Conservation (phyloP, 805 yeast species). For the Saccharomyces paradoxus region DNA sequence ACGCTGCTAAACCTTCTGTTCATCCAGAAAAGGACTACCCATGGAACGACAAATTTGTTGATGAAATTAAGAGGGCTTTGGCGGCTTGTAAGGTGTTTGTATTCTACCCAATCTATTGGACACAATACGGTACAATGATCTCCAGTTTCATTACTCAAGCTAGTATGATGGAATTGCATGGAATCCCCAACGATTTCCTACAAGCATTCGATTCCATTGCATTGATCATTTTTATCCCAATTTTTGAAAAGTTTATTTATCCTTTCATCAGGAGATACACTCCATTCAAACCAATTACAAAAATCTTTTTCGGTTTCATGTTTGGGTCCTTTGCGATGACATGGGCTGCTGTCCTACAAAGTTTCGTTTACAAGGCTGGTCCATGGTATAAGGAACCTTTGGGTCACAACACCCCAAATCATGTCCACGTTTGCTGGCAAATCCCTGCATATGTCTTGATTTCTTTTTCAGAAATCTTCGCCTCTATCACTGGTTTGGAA, state of each 20-base stretch:
- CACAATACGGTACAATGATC: constrained; percentile 64
- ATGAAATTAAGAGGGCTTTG: constrained; percentile 58
- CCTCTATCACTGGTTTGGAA: constrained; percentile 74
- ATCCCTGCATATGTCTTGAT: constrained; percentile 58
- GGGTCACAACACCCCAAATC: constrained; percentile 28
- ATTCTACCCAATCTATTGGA: constrained; percentile 68
- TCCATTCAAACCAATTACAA: constrained; percentile 61
- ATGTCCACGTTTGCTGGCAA: constrained; percentile 62
- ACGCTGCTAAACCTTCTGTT: constrained; percentile 50
- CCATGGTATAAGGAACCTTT: constrained; percentile 65
- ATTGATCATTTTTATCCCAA: constrained; percentile 68
- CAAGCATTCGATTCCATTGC: constrained; percentile 70
- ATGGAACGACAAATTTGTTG: constrained; percentile 68
- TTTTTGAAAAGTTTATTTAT: constrained; percentile 53
- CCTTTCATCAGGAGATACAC: constrained; percentile 42
- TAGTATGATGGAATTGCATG: constrained; percentile 63
- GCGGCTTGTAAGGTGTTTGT: constrained; percentile 66
- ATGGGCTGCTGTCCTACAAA: constrained; percentile 70
- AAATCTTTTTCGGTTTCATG: constrained; percentile 63
- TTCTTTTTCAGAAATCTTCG: constrained; percentile 70
- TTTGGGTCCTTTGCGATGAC: constrained; percentile 59
- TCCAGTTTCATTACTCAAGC: constrained; percentile 70
- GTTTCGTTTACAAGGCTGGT: constrained; percentile 57
- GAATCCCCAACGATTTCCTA: constrained; percentile 73
- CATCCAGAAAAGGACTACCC: constrained; percentile 39